These are phyloP conservation scores for Trichoderma koningiopsis DNA, from an alignment of 2,329 filamentous ascomycete genomes.

Conservation along the genomic window DNA sequence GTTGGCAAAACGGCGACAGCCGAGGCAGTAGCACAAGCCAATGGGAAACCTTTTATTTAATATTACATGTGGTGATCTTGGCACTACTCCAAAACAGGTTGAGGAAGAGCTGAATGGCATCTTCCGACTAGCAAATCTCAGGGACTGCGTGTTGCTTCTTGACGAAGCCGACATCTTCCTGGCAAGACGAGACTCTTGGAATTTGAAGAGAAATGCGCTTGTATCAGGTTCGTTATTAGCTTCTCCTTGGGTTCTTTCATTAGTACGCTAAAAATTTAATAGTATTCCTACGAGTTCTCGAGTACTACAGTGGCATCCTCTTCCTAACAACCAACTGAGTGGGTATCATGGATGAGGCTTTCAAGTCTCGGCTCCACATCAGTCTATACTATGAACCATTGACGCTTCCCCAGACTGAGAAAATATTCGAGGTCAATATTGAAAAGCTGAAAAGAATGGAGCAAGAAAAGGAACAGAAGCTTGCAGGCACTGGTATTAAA, in stretches of 20 bases:
- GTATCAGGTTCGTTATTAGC: background rate
- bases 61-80: background rate
- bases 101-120: background rate
- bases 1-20: constrained; percentile 54
- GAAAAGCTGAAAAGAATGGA: constrained; percentile 42
- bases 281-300: constrained; percentile 37
- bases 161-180: background rate
- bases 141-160: background rate
- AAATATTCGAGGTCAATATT: constrained; percentile 38
- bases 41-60: constrained; percentile 47
- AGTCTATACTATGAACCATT: constrained; percentile 28
- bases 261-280: background rate
- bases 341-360: constrained; percentile 51
- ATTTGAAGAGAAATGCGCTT: background rate
- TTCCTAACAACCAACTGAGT: constrained; percentile 55
- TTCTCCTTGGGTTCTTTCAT: background rate
- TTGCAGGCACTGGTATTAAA: background rate
- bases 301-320: constrained; percentile 51
- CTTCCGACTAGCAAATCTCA: background rate
- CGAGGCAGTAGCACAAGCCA: constrained; percentile 45
- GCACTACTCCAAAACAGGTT: background rate
- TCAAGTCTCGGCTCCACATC: constrained; percentile 51
- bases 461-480: constrained; percentile 34
- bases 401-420: constrained; percentile 35
- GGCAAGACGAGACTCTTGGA: background rate